Base-by-base conservation (phyloP, 495 filamentous ascomycete genomes). In the Lepidopterella palustris region DNA sequence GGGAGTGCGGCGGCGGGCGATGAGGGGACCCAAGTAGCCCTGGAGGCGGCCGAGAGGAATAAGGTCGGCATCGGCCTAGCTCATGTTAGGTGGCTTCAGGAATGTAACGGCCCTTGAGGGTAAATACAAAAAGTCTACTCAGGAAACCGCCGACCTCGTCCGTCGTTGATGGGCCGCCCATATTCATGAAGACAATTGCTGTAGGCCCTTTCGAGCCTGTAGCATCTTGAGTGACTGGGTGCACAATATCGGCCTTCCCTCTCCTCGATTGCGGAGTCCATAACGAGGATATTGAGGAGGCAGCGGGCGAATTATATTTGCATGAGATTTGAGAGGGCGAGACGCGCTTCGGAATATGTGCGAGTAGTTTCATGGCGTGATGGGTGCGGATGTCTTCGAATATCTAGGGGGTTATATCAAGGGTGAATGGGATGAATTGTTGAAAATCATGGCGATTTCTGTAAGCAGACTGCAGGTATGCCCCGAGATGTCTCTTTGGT, bases 171-270 rank as follows among this genome's bases (percentile, higher is more conserved):
- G 95, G 95, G 9, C 95, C 95, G 55, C 95, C 95, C 95, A 99
- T 99, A 76, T 99, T 99, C 72, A 99, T 81, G 62, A 99, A 96
- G 5, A 99, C 92, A 82, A 99, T 96, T 39, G 95, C 95, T 0
- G 95, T 99, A 4, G 84, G 84, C 1, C 84, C 84, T 69, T 84
- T 82, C 0, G 82, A 78, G 13, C 81, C 75, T 1, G 78, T 78
- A 2, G 75, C 69, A 81, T 87, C 77, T 68, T 90, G 87, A 4
- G 85, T 89, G 4, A 90, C 87, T 3, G 91, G 88, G 3, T 87
- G 87, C 0, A 80, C 80, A 26, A 83, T 79, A 66, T 74, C 61
- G 77, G 76, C 60, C 73, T 76, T 60, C 50, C 68, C 53, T 77
- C 71, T 50, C 73, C 47, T 24, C 71, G 62, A 77, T 63, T 57